A percentile compares a stretch with the other conserved stretches of the same genome.
These are phyloP conservation scores for Eimeria acervulina DNA, from an alignment of 169 alveolate genomes.

Conservation along the genomic window DNA sequence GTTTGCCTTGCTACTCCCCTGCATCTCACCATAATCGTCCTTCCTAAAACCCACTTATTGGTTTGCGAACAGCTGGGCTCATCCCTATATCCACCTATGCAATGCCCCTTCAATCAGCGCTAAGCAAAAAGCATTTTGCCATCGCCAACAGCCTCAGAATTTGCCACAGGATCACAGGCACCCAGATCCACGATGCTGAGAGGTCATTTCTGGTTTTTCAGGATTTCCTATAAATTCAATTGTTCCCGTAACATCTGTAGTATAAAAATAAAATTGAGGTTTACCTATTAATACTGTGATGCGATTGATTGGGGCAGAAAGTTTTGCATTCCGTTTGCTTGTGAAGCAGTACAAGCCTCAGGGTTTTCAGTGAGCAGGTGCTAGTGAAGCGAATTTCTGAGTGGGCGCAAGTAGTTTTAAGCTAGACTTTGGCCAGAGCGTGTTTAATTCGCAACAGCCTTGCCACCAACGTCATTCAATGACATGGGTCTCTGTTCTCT, in stretches of 20 bases:
- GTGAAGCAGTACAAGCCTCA: neutral
- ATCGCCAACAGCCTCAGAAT: neutral
- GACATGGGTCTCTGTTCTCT: neutral
- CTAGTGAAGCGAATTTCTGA: neutral
- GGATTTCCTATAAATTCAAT: conserved; percentile 62
- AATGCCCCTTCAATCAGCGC: neutral
- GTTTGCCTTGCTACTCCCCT: neutral
- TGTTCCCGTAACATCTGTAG: neutral
- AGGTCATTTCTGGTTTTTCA: conserved; percentile 72
- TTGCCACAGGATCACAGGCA: neutral
- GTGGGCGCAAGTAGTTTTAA: neutral
- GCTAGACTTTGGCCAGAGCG: neutral
- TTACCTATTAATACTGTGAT: no score
- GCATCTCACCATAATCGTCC: neutral
- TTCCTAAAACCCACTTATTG: neutral
- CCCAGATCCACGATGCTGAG: neutral
- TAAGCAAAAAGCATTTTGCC: neutral
- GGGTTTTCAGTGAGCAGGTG: neutral
- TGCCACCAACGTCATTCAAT: neutral
- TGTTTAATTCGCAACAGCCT: neutral
- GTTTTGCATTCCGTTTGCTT: neutral
- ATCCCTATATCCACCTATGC: neutral
- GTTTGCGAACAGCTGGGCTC: neutral
- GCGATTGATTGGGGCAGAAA: neutral
- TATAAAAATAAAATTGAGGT: conserved; percentile 83